phyloP scores from a whole-genome alignment of 768 basidiomycete species.

The Tremella mesenterica region DNA sequence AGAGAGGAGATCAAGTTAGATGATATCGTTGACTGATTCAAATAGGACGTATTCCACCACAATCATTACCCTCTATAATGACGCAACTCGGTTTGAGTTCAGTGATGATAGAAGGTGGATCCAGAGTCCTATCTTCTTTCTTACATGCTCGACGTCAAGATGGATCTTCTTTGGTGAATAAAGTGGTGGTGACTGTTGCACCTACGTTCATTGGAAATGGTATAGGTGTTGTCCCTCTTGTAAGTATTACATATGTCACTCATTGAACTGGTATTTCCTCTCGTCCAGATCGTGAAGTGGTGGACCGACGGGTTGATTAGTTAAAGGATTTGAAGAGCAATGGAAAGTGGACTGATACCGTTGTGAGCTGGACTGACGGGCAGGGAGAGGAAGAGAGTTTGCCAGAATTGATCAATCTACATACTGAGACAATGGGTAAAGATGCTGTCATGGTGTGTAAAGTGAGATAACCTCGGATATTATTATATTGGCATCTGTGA shows the following conservation, averaged over 20 bases:
- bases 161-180: conserved; percentile 52
- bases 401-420: conserved; percentile 25
- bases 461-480: too few species aligned
- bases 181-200: conserved; percentile 73
- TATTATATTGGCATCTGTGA: too few species aligned
- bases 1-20: too few species aligned
- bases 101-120: conserved; percentile 95
- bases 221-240: conserved; percentile 26
- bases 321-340: too few species aligned
- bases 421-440: conserved; percentile 36
- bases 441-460: conserved; percentile 39
- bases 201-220: conserved; percentile 67
- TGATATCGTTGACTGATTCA: background rate
- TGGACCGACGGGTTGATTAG: too few species aligned
- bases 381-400: conserved; percentile 28
- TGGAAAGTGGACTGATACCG: background rate
- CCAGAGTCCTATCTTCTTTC: conserved; percentile 68
- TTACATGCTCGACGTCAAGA: conserved; percentile 42
- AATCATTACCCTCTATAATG: conserved; percentile 52
- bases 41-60: conserved; percentile 30
- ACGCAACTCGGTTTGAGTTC: conserved; percentile 55
- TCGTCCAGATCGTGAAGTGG: too few species aligned
- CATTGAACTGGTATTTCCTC: too few species aligned
- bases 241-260: conserved; percentile 9
- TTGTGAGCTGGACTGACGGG: conserved; percentile 1